These are phyloP conservation scores for Trichophyton schoenleinii DNA, from an alignment of 2,329 filamentous ascomycete species.

Conservation along the genomic window DNA sequence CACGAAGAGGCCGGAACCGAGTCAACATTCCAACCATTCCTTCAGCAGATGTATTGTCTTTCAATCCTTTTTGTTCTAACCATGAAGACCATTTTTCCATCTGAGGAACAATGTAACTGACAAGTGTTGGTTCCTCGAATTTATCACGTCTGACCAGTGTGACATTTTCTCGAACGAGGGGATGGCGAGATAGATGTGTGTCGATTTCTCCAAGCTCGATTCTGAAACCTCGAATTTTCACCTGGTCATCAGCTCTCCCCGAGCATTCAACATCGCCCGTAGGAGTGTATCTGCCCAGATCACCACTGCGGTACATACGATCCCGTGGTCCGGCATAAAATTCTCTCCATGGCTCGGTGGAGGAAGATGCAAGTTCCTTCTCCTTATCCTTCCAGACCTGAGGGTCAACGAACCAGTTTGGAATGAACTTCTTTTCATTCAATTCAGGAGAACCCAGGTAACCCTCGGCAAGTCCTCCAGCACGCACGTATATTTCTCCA, in stretches of 20 bases:
- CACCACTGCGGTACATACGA: conserved; percentile 74
- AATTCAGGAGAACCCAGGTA: conserved; percentile 54
- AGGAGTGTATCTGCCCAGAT: conserved; percentile 62
- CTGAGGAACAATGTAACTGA: conserved; percentile 84
- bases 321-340: conserved; percentile 74
- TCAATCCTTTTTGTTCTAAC: conserved; percentile 44
- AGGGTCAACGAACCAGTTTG: conserved; percentile 75
- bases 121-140: conserved; percentile 71
- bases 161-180: conserved; percentile 68
- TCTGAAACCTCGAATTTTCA: conserved; percentile 91
- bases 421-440: conserved; percentile 64
- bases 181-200: conserved; percentile 60
- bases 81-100: conserved; percentile 59
- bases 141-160: conserved; percentile 75
- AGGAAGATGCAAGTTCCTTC: conserved; percentile 38
- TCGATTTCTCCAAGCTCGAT: conserved; percentile 95
- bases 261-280: conserved; percentile 64
- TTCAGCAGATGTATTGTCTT: conserved; percentile 40
- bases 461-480: conserved; percentile 70
- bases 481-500: conserved; percentile 72
- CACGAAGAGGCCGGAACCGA: conserved; percentile 48
- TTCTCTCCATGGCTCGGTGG: conserved; percentile 60
- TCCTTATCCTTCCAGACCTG: conserved; percentile 56
- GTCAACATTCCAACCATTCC: conserved; percentile 45
- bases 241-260: conserved; percentile 73